Evolutionary conservation across 768 basidiomycete genomes (phyloP).

Genomic region (Sporobolomyces phaffii): DNA sequence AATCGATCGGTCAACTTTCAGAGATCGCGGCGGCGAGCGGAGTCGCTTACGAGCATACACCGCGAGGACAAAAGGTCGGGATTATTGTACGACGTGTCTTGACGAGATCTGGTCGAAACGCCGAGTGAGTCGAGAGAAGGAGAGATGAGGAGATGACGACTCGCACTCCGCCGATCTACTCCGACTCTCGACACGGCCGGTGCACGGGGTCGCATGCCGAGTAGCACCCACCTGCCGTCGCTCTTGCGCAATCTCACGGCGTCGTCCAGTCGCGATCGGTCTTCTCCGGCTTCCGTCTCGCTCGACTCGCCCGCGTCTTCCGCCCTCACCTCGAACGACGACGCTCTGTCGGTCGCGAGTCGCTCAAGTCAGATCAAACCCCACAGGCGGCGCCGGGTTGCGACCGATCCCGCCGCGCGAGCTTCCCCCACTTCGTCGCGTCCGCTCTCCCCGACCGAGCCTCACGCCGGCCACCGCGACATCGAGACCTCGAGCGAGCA

Average conservation of each 20-base stretch:
- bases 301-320: constrained; percentile 6
- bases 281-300: constrained; percentile 1
- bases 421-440: constrained; percentile 4
- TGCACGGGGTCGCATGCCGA: background rate
- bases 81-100: no score
- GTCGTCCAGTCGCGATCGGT: background rate
- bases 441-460: background rate
- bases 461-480: background rate
- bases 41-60: background rate
- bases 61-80: no score
- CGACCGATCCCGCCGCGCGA: background rate
- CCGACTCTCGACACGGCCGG: no score
- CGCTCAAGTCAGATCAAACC: background rate
- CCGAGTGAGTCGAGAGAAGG: no score
- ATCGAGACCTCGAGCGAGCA: background rate
- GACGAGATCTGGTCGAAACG: no score
- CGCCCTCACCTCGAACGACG: background rate
- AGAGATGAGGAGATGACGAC: background rate
- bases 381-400: background rate
- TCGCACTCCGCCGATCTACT: no score
- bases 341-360: background rate
- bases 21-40: background rate
- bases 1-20: background rate
- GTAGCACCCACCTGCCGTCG: background rate
- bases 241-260: constrained; percentile 2